Percentiles rank a stretch among this genome's conserved stretches.
These are phyloP conservation scores for Aspergillus fumigatiaffinis DNA, from an alignment of 2,329 filamentous ascomycete species.

Conservation along the genomic window DNA sequence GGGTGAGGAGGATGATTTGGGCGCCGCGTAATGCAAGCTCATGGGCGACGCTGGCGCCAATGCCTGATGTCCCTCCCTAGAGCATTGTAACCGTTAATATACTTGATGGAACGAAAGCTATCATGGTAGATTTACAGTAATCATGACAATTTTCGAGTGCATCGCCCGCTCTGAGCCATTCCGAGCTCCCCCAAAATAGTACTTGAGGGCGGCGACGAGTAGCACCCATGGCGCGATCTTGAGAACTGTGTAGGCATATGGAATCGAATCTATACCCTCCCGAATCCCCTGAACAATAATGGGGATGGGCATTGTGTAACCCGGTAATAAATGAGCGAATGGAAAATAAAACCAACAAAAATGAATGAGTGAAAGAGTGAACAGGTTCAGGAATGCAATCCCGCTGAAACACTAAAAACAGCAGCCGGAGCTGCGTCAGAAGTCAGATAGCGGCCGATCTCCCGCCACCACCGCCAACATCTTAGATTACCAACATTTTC, in stretches of 20 bases:
- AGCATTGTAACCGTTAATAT: slow-evolving; percentile 10
- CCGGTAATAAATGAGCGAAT: not conserved
- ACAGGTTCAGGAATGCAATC: slow-evolving; percentile 6
- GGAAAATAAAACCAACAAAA: not conserved
- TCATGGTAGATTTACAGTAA: slow-evolving; percentile 60
- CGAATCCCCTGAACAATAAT: slow-evolving; percentile 52
- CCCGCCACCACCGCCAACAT: slow-evolving; percentile 14
- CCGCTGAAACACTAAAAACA: slow-evolving; percentile 1
- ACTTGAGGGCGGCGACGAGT: slow-evolving; percentile 60
- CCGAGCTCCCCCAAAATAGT: slow-evolving; percentile 69
- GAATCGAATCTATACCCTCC: slow-evolving; percentile 53
- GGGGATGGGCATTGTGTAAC: slow-evolving; percentile 56
- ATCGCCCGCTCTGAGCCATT: slow-evolving; percentile 77
- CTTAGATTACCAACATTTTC: slow-evolving; percentile 1
- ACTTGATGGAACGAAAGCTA: not conserved
- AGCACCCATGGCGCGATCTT: slow-evolving; percentile 51
- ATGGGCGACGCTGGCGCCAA: slow-evolving; percentile 73
- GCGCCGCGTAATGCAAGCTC: slow-evolving; percentile 77
- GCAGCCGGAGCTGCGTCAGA: not conserved
- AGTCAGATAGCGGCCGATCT: slow-evolving; percentile 17
- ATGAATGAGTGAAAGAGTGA: not conserved
- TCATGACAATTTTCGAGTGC: slow-evolving; percentile 89
- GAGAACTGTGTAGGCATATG: slow-evolving; percentile 51
- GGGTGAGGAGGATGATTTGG: slow-evolving; percentile 86
- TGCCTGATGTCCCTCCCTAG: slow-evolving; percentile 83